Base-by-base conservation (phyloP, 2,329 filamentous ascomycete genomes). In the Fusarium begoniae region DNA sequence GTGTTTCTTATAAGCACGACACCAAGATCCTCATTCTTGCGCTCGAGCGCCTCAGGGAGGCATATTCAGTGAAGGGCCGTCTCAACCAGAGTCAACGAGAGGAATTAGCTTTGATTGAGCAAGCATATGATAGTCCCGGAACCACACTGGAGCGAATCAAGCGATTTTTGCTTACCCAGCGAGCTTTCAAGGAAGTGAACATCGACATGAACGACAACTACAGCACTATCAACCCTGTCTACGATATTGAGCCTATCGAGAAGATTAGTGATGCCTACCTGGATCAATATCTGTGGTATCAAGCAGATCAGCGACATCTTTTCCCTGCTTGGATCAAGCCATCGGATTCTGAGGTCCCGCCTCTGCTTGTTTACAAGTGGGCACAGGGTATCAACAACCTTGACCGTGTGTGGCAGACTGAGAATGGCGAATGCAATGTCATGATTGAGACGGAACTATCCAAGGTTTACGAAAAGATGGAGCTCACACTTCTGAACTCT, bases 161-260 rank as follows among this genome's bases (percentile, higher is more conserved):
- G 87, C 93, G 96, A 55, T 98, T 98, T 87, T 87, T 99, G 72
- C 90, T 99, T 50, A 99, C 97, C 0, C 96, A 99, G 81, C 91
- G 96, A 82, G 96, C 97, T 3, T 99, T 99, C 89, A 99, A 99
- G 85, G 96, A 99, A 84, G 96, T 99, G 50, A 96, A 96, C 63
- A 99, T 99, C 76, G 96, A 99, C 81, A 99, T 99, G 96, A 99
- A 99, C 82, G 96, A 99, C 85, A 99, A 99, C 80, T 99, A 99
- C 85, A 98, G 92, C 87, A 96, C 94, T 24, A 99, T 99, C 86
- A 99, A 99, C 80, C 97, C 96, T 0, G 96, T 99, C 3, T 99
- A 99, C 81, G 96, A 99, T 76, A 96, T 99, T 69, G 97, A 99
- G 84, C 96, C 96, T 0, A 98, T 99, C 68, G 96, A 99, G 86